A percentile compares a stretch with the other conserved stretches of the same genome.
Evolutionary conservation across 331 rosid genomes (phyloP).

Genomic region (Phaseolus coccineus): DNA sequence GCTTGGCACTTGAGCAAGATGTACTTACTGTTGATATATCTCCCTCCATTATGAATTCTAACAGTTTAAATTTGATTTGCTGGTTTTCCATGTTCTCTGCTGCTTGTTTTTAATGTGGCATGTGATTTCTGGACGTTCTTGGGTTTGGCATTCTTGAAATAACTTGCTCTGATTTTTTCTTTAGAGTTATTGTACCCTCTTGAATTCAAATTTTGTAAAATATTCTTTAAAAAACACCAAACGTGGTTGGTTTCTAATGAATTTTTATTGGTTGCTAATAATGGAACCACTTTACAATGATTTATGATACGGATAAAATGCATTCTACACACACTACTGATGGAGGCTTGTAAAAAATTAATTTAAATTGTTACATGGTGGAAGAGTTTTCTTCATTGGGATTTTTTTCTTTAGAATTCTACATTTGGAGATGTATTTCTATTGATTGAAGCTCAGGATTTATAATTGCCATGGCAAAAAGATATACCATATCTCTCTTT

Average conservation of each 20-base stretch:
- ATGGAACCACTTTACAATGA: slow-evolving; percentile 1
- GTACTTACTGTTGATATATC: slow-evolving; percentile 51
- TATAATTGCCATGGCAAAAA: background rate
- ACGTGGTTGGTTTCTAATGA: background rate
- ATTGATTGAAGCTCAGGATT: background rate
- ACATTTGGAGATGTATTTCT: background rate
- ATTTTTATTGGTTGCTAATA: background rate
- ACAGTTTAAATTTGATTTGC: slow-evolving; percentile 14
- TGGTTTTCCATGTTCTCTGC: background rate
- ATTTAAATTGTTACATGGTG: background rate
- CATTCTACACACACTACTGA: background rate
- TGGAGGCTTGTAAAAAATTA: background rate
- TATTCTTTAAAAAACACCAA: background rate
- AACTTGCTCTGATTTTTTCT: background rate
- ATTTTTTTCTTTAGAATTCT: background rate
- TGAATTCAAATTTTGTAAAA: background rate
- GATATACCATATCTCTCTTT: background rate
- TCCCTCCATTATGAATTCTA: background rate
- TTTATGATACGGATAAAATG: background rate
- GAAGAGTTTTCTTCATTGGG: background rate
- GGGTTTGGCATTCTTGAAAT: slow-evolving; percentile 11
- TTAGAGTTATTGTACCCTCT: slow-evolving; percentile 12
- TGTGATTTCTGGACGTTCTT: slow-evolving; percentile 7
- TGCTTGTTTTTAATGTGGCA: slow-evolving; percentile 1
- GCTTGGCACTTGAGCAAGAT: slow-evolving; percentile 98